Conservation (phyloP, 805 yeast genomes). For the Pichia californica region DNA sequence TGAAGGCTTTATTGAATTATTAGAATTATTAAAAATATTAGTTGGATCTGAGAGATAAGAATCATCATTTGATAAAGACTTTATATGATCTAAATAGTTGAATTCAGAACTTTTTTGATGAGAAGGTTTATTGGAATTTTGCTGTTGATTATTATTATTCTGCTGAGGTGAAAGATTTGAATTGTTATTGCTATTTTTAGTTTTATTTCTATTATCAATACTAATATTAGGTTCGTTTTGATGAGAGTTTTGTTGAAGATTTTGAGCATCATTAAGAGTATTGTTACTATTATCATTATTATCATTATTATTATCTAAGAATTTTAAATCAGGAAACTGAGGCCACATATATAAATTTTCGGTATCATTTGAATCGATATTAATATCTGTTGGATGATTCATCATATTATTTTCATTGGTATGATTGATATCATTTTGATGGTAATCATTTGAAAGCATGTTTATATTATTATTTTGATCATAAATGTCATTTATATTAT, state of each 20-base stretch:
- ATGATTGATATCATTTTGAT: not conserved
- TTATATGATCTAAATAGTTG: slow-evolving; percentile 15
- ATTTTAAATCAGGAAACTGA: slow-evolving; percentile 28
- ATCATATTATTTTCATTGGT: not conserved
- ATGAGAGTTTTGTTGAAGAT: not conserved
- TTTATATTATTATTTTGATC: not conserved
- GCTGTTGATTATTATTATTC: no score
- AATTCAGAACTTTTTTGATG: slow-evolving; percentile 2
- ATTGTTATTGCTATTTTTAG: no score
- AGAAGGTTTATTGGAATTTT: no score
- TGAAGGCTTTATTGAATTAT: not conserved
- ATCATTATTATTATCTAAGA: slow-evolving; percentile 8
- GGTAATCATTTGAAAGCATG: not conserved
- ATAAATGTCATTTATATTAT: not conserved
- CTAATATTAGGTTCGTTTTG: no score
- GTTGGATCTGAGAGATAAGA: slow-evolving; percentile 8
- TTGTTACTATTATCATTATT: slow-evolving; percentile 21
- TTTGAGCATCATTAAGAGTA: slow-evolving; percentile 3
- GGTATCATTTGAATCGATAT: not conserved
- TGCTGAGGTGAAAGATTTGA: no score
- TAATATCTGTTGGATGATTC: not conserved
- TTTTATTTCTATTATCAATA: no score
- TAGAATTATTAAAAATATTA: not conserved
- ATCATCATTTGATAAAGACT: slow-evolving; percentile 13
- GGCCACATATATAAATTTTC: slow-evolving; percentile 24